phyloP scores from a whole-genome alignment of 2,329 filamentous ascomycete species.

The Rachicladosporium sp. region DNA sequence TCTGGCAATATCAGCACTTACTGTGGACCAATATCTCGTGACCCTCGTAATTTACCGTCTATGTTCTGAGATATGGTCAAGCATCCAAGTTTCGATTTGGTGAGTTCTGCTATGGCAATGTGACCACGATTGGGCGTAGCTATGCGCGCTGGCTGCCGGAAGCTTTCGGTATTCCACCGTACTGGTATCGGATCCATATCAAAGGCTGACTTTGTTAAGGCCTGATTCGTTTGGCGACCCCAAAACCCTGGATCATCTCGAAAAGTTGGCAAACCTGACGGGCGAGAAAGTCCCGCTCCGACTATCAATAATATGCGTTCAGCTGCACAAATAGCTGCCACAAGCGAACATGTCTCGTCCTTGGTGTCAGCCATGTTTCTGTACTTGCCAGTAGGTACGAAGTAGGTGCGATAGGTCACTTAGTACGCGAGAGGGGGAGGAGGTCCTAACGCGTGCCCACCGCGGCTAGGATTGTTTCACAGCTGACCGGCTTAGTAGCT shows the following conservation, averaged over 20 bases:
- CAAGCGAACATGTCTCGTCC: too few relatives aligned
- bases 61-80: conserved; percentile 18
- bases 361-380: too few relatives aligned
- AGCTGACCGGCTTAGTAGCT: too few relatives aligned
- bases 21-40: neutral
- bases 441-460: too few relatives aligned
- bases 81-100: conserved; percentile 8
- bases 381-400: too few relatives aligned
- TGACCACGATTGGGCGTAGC: conserved; percentile 16
- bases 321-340: neutral
- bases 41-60: conserved; percentile 8
- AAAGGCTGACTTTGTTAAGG: conserved; percentile 9
- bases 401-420: too few relatives aligned
- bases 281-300: conserved; percentile 16
- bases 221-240: conserved; percentile 7
- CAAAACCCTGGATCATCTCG: conserved; percentile 8
- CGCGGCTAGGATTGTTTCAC: too few relatives aligned
- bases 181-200: conserved; percentile 11
- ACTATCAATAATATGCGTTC: conserved; percentile 11
- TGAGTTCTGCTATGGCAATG: conserved; percentile 11
- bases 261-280: conserved; percentile 17
- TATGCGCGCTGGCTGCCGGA: conserved; percentile 6
- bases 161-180: conserved; percentile 13
- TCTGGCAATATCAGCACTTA: neutral
- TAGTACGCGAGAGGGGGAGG: too few relatives aligned